Percentiles rank a stretch among this genome's conserved stretches.
Conservation (phyloP, 2,329 filamentous ascomycete species). For the Colletotrichum costaricense region DNA sequence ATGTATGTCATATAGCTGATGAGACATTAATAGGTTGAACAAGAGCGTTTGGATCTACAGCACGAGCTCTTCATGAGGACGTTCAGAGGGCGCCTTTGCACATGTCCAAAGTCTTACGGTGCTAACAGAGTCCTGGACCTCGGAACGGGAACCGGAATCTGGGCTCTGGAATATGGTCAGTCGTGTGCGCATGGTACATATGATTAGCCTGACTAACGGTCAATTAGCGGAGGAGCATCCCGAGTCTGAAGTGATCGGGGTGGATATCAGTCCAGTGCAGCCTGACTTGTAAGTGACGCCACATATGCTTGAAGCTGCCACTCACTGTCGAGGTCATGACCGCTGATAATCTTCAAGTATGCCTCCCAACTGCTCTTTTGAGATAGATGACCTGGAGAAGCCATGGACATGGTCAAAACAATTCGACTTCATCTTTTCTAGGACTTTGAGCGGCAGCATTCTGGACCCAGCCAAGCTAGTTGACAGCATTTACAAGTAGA, state of each 20-base stretch:
- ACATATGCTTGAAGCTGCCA: not conserved
- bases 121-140: conserved; percentile 39
- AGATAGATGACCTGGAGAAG: conserved; percentile 50
- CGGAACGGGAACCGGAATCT: conserved; percentile 42
- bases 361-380: conserved; percentile 58
- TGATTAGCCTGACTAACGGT: not conserved
- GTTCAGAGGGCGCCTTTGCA: conserved; percentile 44
- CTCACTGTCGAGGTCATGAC: no score
- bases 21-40: conserved; percentile 6
- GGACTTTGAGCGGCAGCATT: conserved; percentile 46
- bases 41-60: conserved; percentile 45
- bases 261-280: conserved; percentile 34
- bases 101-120: conserved; percentile 40
- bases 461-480: conserved; percentile 41
- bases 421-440: conserved; percentile 50
- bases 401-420: conserved; percentile 46
- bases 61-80: conserved; percentile 50
- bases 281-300: conserved; percentile 19
- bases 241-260: conserved; percentile 41
- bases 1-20: no score
- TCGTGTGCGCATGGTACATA: not conserved
- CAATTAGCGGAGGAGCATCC: conserved; percentile 43
- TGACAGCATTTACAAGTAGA: conserved; percentile 39
- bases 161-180: conserved; percentile 43
- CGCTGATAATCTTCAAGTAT: conserved; percentile 38